Conservation (phyloP, 768 basidiomycete genomes). For the Kwoniella newhampshirensis region DNA sequence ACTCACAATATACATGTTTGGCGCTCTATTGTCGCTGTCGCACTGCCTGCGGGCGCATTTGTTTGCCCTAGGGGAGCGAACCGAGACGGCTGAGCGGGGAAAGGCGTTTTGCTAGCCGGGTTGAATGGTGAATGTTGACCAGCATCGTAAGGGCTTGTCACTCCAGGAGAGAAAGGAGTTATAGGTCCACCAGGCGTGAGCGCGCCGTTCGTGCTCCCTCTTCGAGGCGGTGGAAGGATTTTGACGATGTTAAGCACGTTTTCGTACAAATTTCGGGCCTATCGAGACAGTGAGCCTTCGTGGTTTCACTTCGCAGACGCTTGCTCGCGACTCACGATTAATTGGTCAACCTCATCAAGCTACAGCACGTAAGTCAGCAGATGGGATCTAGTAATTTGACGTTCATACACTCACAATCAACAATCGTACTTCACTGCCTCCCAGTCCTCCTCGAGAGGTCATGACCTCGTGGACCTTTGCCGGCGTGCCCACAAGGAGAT, state of each 20-base stretch:
- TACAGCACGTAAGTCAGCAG: conserved; percentile 1
- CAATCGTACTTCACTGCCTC: conserved; percentile 83
- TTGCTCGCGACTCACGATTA: conserved; percentile 62
- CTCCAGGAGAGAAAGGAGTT: conserved; percentile 36
- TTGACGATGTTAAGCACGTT: conserved; percentile 92
- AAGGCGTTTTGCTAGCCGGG: conserved; percentile 52
- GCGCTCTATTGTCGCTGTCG: conserved; percentile 32
- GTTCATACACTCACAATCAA: conserved; percentile 61
- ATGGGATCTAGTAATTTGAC: not conserved
- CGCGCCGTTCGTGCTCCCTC: conserved; percentile 56
- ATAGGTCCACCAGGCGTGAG: conserved; percentile 54
- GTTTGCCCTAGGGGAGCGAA: conserved; percentile 30
- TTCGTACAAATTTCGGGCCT: conserved; percentile 85
- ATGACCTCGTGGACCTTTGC: conserved; percentile 93
- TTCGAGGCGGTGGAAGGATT: conserved; percentile 81
- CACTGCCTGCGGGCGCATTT: conserved; percentile 1
- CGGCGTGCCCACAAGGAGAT: conserved; percentile 94
- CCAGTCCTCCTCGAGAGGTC: conserved; percentile 70
- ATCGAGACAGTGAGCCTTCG: not conserved
- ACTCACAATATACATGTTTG: conserved; percentile 53
- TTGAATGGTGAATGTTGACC: conserved; percentile 53
- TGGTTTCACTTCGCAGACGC: not conserved
- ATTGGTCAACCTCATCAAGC: conserved; percentile 95
- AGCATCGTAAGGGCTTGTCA: conserved; percentile 48
- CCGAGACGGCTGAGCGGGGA: conserved; percentile 41